Evolutionary conservation across 2,329 filamentous ascomycete species (phyloP), one percentile per base, ranked within the genome.

Genomic region (Nigrospora osmanthi): DNA sequence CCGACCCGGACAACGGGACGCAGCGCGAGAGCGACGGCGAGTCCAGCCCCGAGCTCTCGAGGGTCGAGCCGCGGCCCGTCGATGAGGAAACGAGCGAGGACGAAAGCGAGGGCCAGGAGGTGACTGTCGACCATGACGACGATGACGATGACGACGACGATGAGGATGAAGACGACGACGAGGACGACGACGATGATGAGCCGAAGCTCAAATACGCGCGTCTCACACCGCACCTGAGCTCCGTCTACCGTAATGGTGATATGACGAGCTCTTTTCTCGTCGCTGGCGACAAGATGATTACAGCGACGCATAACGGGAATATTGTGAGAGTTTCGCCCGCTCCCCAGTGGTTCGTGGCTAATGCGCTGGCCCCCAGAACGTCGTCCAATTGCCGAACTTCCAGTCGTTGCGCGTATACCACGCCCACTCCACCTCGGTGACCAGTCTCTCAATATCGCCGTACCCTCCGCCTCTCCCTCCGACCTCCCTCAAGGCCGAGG

Each of bases 231-330:
- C 83, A 85, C 57, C 70, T 98, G 49, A 81, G 78, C 23, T 72
- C 85, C 37, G 79, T 96, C 32, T 98, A 98, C 69, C 83, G 89
- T 47, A 95, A 95, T 69, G 90, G 89, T 55, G 93, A 98, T 75
- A 88, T 89, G 54, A 96, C 91, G 23, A 96, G 90, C 65, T 74
- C 87, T 10, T 95, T 95, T 62, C 69, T 94, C 41, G 88, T 95
- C 41, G 87, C 87, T 35, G 91, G 91, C 43, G 91, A 98, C 72
- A 97, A 97, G 71, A 95, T 97, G 91, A 85, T 96, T 50, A 74
- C 95, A 55, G 93, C 91, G 53, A 96, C 93, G 31, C 91, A 98
- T 64, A 95, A 95, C 68, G 93, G 93, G 57, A 95, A 93, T 58
- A 91, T 97, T 58, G 89, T 94, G 75, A 72, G 85, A 69, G 40